Conservation (phyloP, 768 basidiomycete species). For the Suillus sp. region DNA sequence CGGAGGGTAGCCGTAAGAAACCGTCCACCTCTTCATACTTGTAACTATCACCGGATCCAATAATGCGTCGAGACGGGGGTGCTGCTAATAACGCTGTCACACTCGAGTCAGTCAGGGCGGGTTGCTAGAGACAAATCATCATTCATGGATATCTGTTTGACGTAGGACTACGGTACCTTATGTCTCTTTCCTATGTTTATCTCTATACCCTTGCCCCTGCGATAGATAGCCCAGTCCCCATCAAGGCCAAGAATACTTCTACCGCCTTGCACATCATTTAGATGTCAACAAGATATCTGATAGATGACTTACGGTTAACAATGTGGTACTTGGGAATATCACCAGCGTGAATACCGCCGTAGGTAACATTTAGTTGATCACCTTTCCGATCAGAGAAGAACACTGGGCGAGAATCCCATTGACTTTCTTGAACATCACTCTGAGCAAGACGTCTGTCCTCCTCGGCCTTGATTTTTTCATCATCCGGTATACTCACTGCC, state of each 20-base stretch:
- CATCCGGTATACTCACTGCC: conserved; percentile 23
- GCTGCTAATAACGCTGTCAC: conserved; percentile 55
- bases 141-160: conserved; percentile 13
- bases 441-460: conserved; percentile 35
- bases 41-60: conserved; percentile 37
- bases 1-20: conserved; percentile 59
- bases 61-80: conserved; percentile 53
- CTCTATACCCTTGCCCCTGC: conserved; percentile 62
- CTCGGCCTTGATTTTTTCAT: conserved; percentile 35
- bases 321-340: conserved; percentile 68
- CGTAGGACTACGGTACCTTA: conserved; percentile 39
- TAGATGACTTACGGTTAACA: conserved; percentile 51
- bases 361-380: conserved; percentile 64
- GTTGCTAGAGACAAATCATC: conserved; percentile 35
- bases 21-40: conserved; percentile 69
- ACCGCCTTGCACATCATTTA: conserved; percentile 48
- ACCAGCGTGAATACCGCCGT: conserved; percentile 62
- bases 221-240: conserved; percentile 48
- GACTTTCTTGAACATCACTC: conserved; percentile 22
- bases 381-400: conserved; percentile 72
- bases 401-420: conserved; percentile 32
- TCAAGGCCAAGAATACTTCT: conserved; percentile 66
- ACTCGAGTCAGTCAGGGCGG: conserved; percentile 58
- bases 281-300: conserved; percentile 33
- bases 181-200: conserved; percentile 45